Evolutionary conservation across 2,329 filamentous ascomycete species (phyloP).

Genomic region (Karstenula rhodostoma): DNA sequence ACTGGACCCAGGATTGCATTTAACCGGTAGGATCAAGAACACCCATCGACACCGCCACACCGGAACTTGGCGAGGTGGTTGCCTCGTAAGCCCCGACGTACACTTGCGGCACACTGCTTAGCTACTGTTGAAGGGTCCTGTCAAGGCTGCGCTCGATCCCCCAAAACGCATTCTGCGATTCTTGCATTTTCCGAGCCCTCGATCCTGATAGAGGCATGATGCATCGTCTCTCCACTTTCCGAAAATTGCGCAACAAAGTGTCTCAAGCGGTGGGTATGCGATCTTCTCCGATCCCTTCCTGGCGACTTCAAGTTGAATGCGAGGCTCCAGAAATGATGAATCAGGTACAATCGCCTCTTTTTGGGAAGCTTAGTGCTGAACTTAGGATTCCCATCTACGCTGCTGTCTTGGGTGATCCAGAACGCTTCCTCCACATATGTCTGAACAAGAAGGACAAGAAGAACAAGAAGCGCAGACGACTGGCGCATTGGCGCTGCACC

Average conservation of each 20-base stretch:
- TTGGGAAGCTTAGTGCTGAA: neutral
- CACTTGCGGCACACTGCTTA: conserved; percentile 2
- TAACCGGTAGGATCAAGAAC: too few species aligned
- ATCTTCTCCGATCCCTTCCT: neutral
- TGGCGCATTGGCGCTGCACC: conserved; percentile 16
- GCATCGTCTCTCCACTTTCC: neutral
- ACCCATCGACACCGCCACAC: too few species aligned
- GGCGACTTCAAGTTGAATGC: conserved; percentile 1
- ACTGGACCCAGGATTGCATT: too few species aligned
- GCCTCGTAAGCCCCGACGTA: too few species aligned
- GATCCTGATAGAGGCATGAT: neutral
- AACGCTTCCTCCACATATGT: conserved; percentile 18
- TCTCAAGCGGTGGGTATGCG: neutral
- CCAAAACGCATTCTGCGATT: neutral
- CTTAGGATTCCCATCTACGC: conserved; percentile 9
- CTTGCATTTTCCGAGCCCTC: neutral
- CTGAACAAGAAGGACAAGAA: conserved; percentile 1
- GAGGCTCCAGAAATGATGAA: neutral
- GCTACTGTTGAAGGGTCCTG: conserved; percentile 1
- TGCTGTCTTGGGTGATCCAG: conserved; percentile 5
- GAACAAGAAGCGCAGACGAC: neutral
- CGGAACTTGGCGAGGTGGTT: too few species aligned
- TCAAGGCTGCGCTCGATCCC: neutral
- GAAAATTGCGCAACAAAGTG: neutral
- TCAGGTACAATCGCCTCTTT: conserved; percentile 6